Evolutionary conservation across 257 asterid species (phyloP).

Genomic region (Craterostigma plantagineum): DNA sequence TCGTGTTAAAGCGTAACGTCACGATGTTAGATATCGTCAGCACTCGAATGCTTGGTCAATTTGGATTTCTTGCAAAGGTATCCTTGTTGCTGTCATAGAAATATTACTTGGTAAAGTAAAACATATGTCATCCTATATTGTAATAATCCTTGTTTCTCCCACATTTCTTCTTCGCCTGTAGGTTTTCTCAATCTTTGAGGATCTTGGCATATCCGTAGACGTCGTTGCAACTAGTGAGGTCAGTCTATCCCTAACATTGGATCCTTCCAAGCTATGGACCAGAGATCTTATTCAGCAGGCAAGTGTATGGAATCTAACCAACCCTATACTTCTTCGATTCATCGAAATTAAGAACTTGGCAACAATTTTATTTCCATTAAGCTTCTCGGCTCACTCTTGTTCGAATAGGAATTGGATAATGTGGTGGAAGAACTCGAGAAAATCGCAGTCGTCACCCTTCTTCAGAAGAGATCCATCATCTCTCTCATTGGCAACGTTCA

Average conservation of each 20-base stretch:
- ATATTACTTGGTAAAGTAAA: background rate
- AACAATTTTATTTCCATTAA: too few relatives aligned
- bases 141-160: background rate
- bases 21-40: slow-evolving; percentile 76
- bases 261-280: slow-evolving; percentile 79
- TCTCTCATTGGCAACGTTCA: slow-evolving; percentile 65
- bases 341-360: background rate
- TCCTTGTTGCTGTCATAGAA: background rate
- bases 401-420: slow-evolving; percentile 43
- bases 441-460: slow-evolving; percentile 53
- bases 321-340: background rate
- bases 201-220: slow-evolving; percentile 64
- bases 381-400: background rate
- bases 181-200: slow-evolving; percentile 70
- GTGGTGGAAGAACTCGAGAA: slow-evolving; percentile 59
- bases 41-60: slow-evolving; percentile 74
- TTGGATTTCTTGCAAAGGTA: slow-evolving; percentile 74
- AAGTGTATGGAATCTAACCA: slow-evolving; percentile 6
- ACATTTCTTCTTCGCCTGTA: slow-evolving; percentile 9
- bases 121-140: background rate
- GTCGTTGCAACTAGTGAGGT: slow-evolving; percentile 89
- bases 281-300: slow-evolving; percentile 79
- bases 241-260: slow-evolving; percentile 61
- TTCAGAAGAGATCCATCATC: slow-evolving; percentile 50
- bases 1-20: slow-evolving; percentile 55